Percentiles rank a stretch among this genome's conserved stretches.
Conservation (phyloP, 2,329 filamentous ascomycete genomes). For the Zarea fungicola region DNA sequence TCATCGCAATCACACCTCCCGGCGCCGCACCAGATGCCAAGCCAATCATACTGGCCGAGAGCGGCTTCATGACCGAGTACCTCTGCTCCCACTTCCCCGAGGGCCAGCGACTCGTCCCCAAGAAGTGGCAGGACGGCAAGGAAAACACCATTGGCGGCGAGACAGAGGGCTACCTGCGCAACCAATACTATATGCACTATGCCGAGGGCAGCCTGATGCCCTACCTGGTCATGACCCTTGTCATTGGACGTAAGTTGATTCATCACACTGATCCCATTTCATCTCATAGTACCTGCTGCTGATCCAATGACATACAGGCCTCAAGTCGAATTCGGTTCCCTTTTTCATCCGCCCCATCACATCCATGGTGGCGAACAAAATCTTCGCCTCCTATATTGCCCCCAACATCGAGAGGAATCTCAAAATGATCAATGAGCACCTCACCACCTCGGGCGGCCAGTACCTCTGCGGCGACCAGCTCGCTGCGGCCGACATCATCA, state of each 20-base stretch:
- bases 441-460: slow-evolving; percentile 38
- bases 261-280: not conserved
- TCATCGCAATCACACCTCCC: slow-evolving; percentile 58
- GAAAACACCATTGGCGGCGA: slow-evolving; percentile 54
- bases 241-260: slow-evolving; percentile 45
- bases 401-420: slow-evolving; percentile 46
- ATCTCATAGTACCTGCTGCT: not conserved
- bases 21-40: slow-evolving; percentile 27
- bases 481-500: slow-evolving; percentile 48
- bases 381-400: slow-evolving; percentile 36
- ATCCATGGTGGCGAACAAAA: slow-evolving; percentile 35
- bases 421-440: slow-evolving; percentile 43
- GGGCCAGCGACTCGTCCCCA: slow-evolving; percentile 44
- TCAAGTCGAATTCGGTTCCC: slow-evolving; percentile 42
- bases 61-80: slow-evolving; percentile 76
- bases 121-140: slow-evolving; percentile 51
- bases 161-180: slow-evolving; percentile 55
- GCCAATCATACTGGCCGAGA: slow-evolving; percentile 69
- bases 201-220: slow-evolving; percentile 80
- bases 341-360: slow-evolving; percentile 51
- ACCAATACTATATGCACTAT: slow-evolving; percentile 73
- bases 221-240: slow-evolving; percentile 57
- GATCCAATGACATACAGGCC: slow-evolving; percentile 27
- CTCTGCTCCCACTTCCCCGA: slow-evolving; percentile 59
- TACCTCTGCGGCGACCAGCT: slow-evolving; percentile 47